Base-by-base conservation (phyloP, 371 early-diverging fungal species). In the Batrachochytrium dendrobatidis region DNA sequence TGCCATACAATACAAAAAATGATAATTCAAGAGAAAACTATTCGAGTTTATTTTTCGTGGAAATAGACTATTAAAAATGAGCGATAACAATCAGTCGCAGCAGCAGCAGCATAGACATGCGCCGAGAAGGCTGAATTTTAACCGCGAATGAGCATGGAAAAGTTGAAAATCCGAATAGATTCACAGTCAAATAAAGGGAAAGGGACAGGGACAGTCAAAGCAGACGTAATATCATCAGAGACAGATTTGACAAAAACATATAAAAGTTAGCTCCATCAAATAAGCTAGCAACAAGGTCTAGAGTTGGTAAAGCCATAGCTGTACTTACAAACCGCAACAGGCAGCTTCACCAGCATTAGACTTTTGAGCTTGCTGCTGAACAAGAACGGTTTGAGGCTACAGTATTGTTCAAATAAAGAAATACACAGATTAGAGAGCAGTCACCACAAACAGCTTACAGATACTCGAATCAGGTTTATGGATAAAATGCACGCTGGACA, bases 101-200 rank as follows among this genome's bases (percentile, higher is more conserved):
- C 46, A 45, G 46, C 46, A 45, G 46, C 46, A 45, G 46, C 46
- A 45, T 26, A 45, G 46, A 26, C 46, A 45, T 3, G 46, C 46
- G 12, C 46, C 46, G 12, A 45, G 46, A 45, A 45, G 46, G 46
- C 46, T 45, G 46, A 7, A 45, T n/a, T n/a, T n/a, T n/a, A n/a
- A n/a, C n/a, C n/a, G n/a, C n/a, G n/a, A n/a, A n/a, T n/a, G n/a
- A n/a, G n/a, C n/a, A n/a, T n/a, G n/a, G n/a, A n/a, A n/a, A n/a
- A n/a, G n/a, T n/a, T n/a, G n/a, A n/a, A n/a, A n/a, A n/a, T n/a
- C n/a, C n/a, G n/a, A n/a, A n/a, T n/a, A n/a, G n/a, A n/a, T n/a
- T n/a, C n/a, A n/a, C n/a, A n/a, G n/a, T 7, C 5, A 12, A 45
- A 12, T 7, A 26, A 12, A 12, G 39, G 15, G 39, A 12, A 12